Evolutionary conservation across 208 protist genomes (phyloP).

Genomic region (Wallacemonas rigidus): DNA sequence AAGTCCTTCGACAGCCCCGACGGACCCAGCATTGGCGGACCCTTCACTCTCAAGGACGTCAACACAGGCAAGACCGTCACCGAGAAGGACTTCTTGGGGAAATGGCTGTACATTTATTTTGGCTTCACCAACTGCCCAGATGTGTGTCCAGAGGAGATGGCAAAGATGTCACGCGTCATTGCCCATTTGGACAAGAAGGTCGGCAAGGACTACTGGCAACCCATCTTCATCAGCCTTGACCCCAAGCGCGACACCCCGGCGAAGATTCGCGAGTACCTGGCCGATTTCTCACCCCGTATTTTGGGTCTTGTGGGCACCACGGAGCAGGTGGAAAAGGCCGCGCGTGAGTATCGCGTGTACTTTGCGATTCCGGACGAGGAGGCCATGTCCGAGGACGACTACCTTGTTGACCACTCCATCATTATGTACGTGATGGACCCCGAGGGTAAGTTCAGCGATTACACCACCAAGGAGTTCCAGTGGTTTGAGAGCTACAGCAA

Average conservation of each 20-base stretch:
- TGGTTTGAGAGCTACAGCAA: constrained; percentile 88
- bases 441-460: constrained; percentile 86
- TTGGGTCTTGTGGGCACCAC: constrained; percentile 90
- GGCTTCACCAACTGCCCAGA: constrained; percentile 97
- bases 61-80: constrained; percentile 68
- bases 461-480: constrained; percentile 89
- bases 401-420: constrained; percentile 96
- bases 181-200: constrained; percentile 77
- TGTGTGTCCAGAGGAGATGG: constrained; percentile 95
- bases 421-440: constrained; percentile 94
- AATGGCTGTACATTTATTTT: constrained; percentile 96
- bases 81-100: constrained; percentile 81
- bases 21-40: constrained; percentile 78
- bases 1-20: constrained; percentile 69
- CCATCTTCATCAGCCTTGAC: constrained; percentile 95
- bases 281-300: constrained; percentile 90
- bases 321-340: constrained; percentile 77
- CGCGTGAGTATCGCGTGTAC: constrained; percentile 93
- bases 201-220: constrained; percentile 81
- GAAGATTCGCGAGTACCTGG: constrained; percentile 85
- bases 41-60: constrained; percentile 63
- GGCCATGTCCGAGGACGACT: constrained; percentile 89
- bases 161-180: constrained; percentile 91
- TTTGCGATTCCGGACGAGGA: constrained; percentile 77
- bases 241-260: constrained; percentile 87